Conservation (phyloP, 1,139 yeast genomes). For the Kodamaea fungicola region DNA sequence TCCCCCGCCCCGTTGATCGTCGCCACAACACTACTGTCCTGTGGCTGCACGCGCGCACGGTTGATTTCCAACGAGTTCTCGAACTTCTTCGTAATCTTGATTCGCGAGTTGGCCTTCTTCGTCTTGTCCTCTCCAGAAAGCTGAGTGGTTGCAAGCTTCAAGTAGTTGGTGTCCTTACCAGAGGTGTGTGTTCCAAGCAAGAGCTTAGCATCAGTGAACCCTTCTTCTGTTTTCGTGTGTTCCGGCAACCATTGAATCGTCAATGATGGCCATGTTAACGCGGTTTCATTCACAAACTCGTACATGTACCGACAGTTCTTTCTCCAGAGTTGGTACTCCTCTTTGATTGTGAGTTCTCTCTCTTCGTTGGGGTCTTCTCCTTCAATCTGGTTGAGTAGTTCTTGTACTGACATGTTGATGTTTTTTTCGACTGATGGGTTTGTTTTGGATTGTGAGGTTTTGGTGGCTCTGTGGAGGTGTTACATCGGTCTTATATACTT, state of each 20-base stretch:
- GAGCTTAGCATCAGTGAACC: slow-evolving; percentile 44
- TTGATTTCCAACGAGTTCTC: slow-evolving; percentile 62
- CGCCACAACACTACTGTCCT: slow-evolving; percentile 62
- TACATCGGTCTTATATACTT: too few relatives aligned
- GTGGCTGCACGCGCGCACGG: slow-evolving; percentile 81
- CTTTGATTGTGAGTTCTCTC: slow-evolving; percentile 48
- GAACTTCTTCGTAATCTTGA: slow-evolving; percentile 60
- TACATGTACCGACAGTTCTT: slow-evolving; percentile 78
- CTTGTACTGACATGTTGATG: slow-evolving; percentile 7
- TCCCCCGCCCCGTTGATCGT: slow-evolving; percentile 78
- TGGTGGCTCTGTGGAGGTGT: too few relatives aligned
- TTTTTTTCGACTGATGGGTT: neutral
- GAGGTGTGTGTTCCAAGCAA: slow-evolving; percentile 86
- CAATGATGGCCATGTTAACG: slow-evolving; percentile 76
- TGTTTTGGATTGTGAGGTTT: neutral
- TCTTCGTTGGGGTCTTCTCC: slow-evolving; percentile 18
- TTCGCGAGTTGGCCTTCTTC: slow-evolving; percentile 41
- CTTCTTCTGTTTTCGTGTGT: slow-evolving; percentile 21
- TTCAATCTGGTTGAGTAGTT: slow-evolving; percentile 6
- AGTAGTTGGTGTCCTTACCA: slow-evolving; percentile 71
- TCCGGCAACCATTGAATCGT: slow-evolving; percentile 76
- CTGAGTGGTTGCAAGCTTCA: slow-evolving; percentile 72
- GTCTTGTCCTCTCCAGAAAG: slow-evolving; percentile 45
- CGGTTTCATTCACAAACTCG: slow-evolving; percentile 76
- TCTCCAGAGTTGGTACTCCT: slow-evolving; percentile 76